Percentiles rank a stretch among this genome's conserved stretches.
phyloP scores from a whole-genome alignment of 768 basidiomycete genomes.

The Lactarius pseudohatsudake region DNA sequence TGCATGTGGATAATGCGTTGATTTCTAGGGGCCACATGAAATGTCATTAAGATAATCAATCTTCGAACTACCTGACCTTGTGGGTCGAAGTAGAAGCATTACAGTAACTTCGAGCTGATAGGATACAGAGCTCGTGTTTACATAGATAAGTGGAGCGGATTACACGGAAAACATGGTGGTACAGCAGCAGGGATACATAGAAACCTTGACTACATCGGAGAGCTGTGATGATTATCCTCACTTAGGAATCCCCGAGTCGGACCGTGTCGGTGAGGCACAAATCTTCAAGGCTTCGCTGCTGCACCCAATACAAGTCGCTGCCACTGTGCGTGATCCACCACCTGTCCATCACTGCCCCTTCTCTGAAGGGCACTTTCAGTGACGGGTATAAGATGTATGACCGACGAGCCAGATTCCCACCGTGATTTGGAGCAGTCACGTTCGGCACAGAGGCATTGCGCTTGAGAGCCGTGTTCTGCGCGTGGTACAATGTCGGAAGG shows the following conservation, averaged over 20 bases:
- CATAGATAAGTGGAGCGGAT: not conserved
- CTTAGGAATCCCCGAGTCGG: not conserved
- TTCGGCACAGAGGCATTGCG: conserved; percentile 5
- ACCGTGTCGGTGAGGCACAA: not conserved
- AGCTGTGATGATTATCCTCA: not conserved
- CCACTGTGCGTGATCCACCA: conserved; percentile 19
- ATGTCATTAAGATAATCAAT: conserved; percentile 3
- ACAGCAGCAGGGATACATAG: not conserved
- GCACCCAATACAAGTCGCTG: conserved; percentile 18
- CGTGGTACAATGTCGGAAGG: not conserved
- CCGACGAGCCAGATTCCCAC: not conserved
- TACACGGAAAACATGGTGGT: not conserved
- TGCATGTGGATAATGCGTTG: not conserved
- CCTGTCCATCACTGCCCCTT: conserved; percentile 10
- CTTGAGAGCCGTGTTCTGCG: not conserved
- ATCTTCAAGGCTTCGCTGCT: conserved; percentile 8
- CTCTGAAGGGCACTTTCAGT: not conserved
- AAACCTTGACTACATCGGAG: not conserved
- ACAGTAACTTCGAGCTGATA: not conserved
- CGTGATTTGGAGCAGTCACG: not conserved
- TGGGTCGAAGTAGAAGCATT: not conserved
- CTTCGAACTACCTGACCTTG: not conserved
- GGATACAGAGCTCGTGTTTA: not conserved
- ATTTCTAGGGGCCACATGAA: not conserved
- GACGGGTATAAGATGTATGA: not conserved